Base-by-base conservation (phyloP, 129 eudicot species). In the Glebionis coronaria region DNA sequence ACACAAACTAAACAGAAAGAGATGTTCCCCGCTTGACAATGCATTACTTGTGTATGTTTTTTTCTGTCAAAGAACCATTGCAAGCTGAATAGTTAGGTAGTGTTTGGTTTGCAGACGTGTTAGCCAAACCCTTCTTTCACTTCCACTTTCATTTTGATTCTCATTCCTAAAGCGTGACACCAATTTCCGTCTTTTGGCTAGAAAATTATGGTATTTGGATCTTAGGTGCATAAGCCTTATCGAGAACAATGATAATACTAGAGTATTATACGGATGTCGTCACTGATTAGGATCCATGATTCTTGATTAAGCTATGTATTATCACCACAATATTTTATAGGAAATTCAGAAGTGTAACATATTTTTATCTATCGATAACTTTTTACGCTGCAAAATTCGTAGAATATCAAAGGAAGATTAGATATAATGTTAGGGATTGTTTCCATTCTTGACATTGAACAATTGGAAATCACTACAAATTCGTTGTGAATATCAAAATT, bases 171-270 rank as follows among this genome's bases (percentile, higher is more conserved):
- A 35, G 42, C 9, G 9, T 35, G 42, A 35, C 42, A 35, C 42
- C 42, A 35, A 35, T 35, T 35, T 5, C 9, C 6, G 42, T 35
- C 42, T 35, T 6, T 35, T 35, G 42, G 42, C 42, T 35, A 35
- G 65, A 25, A 56, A 54, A 69, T 23, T 44, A 56, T 23, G 65
- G 28, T 12, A 40, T 40, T 40, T 56, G 38, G 21, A 35, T 3
- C 21, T 68, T 14, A 63, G 64, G 44, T 55, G 15, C 31, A 28
- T 27, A 56, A 14, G 51, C 9, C 16, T 65, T 46, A 65, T 19
- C 42, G 56, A 64, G 23, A 64, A 44, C 42, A 45, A 21, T 64
- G 56, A 45, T 14, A 20, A 62, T 42, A 64, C 12, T 44, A 46
- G 69, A 23, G 69, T 21, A 44, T 64, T 63, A 7, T 21, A 45